Evolutionary conservation across 768 basidiomycete genomes (phyloP).

Genomic region (Psilocybe azurescens): DNA sequence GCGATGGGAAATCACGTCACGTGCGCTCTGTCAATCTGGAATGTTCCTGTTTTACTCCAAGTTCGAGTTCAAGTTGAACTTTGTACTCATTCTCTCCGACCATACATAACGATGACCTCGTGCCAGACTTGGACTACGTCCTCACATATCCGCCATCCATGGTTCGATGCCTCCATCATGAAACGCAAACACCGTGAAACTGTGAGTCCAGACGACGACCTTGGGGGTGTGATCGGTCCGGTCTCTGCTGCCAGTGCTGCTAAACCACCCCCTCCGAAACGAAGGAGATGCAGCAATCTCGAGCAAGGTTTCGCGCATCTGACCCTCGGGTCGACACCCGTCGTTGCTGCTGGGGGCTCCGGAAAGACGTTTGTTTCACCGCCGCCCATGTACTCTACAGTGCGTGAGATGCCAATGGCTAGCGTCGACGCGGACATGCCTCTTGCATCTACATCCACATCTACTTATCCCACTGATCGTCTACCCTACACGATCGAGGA

Average conservation of each 20-base stretch:
- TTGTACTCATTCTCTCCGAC: not conserved
- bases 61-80: constrained; percentile 1
- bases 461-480: constrained; percentile 2
- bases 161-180: constrained; percentile 42
- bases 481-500: constrained; percentile 41
- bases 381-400: constrained; percentile 12
- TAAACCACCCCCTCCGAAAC: constrained; percentile 43
- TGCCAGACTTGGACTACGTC: constrained; percentile 30
- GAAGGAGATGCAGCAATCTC: constrained; percentile 51
- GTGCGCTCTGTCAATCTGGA: constrained; percentile 8
- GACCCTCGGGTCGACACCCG: constrained; percentile 25
- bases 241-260: constrained; percentile 3
- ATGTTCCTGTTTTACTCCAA: constrained; percentile 8
- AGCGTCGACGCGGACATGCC: constrained; percentile 15
- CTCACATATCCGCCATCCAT: constrained; percentile 44
- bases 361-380: constrained; percentile 2
- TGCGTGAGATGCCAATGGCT: constrained; percentile 7
- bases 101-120: constrained; percentile 20
- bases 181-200: constrained; percentile 46
- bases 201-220: constrained; percentile 24
- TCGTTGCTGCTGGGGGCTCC: constrained; percentile 10
- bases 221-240: constrained; percentile 9
- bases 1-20: not conserved
- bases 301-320: constrained; percentile 66
- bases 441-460: not conserved